Percentiles rank a stretch among this genome's conserved stretches.
Evolutionary conservation across 345 rosid species (phyloP).

Genomic region (Draba incana): DNA sequence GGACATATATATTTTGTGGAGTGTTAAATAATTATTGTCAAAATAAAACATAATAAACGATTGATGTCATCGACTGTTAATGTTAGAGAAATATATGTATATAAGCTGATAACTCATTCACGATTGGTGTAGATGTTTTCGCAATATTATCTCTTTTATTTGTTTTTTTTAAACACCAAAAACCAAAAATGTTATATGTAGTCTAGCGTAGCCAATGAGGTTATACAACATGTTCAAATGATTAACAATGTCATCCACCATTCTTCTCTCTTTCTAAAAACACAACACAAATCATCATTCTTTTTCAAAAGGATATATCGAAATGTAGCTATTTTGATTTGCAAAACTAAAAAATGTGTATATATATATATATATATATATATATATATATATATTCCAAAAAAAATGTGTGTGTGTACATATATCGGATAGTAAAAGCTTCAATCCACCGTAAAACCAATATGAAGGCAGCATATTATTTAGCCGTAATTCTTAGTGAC

Average conservation of each 20-base stretch:
- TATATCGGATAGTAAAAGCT: neutral
- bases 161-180: neutral
- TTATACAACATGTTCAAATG: slow-evolving; percentile 32
- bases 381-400: too few relatives aligned
- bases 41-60: neutral
- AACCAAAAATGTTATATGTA: slow-evolving; percentile 22
- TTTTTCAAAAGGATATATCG: neutral
- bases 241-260: slow-evolving; percentile 27
- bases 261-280: slow-evolving; percentile 31
- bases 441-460: neutral
- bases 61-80: neutral
- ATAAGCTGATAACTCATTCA: slow-evolving; percentile 10
- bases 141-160: neutral
- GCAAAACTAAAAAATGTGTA: neutral
- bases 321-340: slow-evolving; percentile 7
- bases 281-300: slow-evolving; percentile 18
- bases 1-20: neutral
- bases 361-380: too few relatives aligned
- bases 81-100: neutral
- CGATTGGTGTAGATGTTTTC: neutral
- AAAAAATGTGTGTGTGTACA: too few relatives aligned
- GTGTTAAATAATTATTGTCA: neutral
- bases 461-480: neutral
- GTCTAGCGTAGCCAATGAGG: slow-evolving; percentile 30
- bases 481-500: slow-evolving; percentile 1